Evolutionary conservation across 192 early-diverging fungal genomes (phyloP), one percentile per base, ranked within the genome.

Genomic region (Hyaloraphidium curvatum): DNA sequence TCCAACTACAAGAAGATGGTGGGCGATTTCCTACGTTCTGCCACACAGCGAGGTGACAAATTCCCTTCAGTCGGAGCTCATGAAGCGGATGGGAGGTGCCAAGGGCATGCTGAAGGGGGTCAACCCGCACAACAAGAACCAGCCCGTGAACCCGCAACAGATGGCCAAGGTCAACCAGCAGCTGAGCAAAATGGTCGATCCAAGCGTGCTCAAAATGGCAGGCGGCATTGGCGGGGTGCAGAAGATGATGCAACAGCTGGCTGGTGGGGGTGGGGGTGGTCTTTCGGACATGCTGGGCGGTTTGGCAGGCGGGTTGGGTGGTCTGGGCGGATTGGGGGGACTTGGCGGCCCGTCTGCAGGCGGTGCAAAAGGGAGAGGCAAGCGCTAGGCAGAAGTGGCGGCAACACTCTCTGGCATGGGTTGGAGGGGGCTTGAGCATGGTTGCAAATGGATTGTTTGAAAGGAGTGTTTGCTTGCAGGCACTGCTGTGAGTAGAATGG

Each of bases 31-130:
- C n/a, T n/a, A n/a, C n/a, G n/a, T 2, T 26, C 30, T 19, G 48
- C 27, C 27, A 28, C n/a, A n/a, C 14, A 28, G n/a, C 30, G 27
- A 19, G 30, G 27, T 26, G 48, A 26, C 30, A 28, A 50, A 2
- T 28, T 28, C 14, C 2, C 48, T 3, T 50, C 48, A n/a, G 1
- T n/a, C 82, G 0, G 79, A 80, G 40, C 80, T 92, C 61, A 79
- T 94, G 54, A 94, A 94, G 75, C 78, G 71, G 48, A 86, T 94
- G 86, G 89, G 89, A 52, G 91, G 89, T 4, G 84, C 74, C 53
- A 86, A 89, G 57, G 84, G 83, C 30, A 66, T 91, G 50, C 56
- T 94, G 55, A 77, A 78, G 60, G 21, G 57, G 28, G 63, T 31
- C 26, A 55, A 22, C 1, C 9, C 0, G 19, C 19, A 14, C 30